Conservation (phyloP, 345 rosid genomes). For the Limnanthes douglasii region DNA sequence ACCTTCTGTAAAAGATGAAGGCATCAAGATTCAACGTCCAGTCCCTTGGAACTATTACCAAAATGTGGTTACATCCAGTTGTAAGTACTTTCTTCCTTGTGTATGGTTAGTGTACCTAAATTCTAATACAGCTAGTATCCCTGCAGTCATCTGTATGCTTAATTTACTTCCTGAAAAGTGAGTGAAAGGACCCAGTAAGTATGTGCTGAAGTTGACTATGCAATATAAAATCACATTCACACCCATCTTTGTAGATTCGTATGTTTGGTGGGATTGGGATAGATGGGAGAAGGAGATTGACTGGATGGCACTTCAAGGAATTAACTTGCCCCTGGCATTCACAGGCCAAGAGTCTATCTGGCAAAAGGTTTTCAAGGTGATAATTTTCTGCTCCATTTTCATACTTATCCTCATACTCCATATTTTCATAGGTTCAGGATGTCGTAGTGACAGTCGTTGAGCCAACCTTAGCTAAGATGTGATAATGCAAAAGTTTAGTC, state of each 20-base stretch:
- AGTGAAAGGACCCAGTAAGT: neutral
- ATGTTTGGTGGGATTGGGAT: constrained; percentile 92
- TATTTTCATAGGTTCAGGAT: too few species aligned
- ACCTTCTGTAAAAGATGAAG: constrained; percentile 43
- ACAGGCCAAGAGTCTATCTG: constrained; percentile 90
- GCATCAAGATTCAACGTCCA: constrained; percentile 62
- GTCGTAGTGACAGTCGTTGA: too few species aligned
- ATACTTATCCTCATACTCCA: too few species aligned
- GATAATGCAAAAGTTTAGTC: too few species aligned
- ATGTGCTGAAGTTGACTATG: neutral
- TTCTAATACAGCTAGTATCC: neutral
- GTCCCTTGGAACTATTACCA: constrained; percentile 97
- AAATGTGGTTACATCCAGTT: constrained; percentile 90
- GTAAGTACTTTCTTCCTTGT: constrained; percentile 26
- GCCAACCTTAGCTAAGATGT: too few species aligned
- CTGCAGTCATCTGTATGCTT: too few species aligned
- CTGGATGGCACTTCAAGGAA: constrained; percentile 98
- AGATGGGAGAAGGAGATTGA: constrained; percentile 97
- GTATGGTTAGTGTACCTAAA: neutral
- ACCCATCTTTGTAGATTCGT: constrained; percentile 46
- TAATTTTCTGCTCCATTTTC: too few species aligned
- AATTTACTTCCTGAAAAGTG: too few species aligned
- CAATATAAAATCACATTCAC: constrained; percentile 4
- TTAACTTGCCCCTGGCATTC: constrained; percentile 92
- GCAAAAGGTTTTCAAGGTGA: constrained; percentile 87